Percentiles rank a stretch among this genome's conserved stretches.
Evolutionary conservation across 176 grass and related monocot species (phyloP).

Genomic region (Ampelocalamus luodianensis): DNA sequence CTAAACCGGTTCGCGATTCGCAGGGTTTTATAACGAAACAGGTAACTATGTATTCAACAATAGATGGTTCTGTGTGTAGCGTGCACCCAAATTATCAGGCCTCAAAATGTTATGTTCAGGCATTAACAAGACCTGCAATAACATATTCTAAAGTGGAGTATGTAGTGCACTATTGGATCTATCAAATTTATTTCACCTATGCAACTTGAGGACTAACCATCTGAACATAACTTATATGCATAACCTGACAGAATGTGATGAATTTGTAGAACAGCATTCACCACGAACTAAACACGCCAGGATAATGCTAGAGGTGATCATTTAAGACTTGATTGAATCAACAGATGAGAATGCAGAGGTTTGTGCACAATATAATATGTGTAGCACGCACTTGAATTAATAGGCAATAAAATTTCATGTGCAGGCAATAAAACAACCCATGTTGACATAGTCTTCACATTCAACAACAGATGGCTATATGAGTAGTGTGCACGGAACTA

Average conservation of each 20-base stretch:
- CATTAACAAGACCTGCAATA: not conserved
- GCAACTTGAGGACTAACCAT: conserved; percentile 14
- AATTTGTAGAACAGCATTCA: not conserved
- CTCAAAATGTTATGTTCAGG: not conserved
- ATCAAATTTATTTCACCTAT: not conserved
- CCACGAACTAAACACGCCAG: not conserved
- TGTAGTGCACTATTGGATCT: not conserved
- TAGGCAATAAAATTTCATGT: not conserved
- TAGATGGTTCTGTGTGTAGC: not conserved
- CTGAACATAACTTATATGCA: not conserved
- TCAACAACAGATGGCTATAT: not conserved
- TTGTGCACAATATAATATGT: too few relatives aligned
- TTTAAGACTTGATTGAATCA: too few relatives aligned
- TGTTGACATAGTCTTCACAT: not conserved
- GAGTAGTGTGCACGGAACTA: not conserved
- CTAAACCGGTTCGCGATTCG: too few relatives aligned
- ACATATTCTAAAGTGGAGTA: not conserved
- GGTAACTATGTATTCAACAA: not conserved
- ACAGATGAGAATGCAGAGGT: too few relatives aligned
- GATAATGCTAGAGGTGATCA: too few relatives aligned
- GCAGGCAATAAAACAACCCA: not conserved
- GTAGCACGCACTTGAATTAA: not conserved
- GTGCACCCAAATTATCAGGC: not conserved
- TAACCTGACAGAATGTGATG: not conserved
- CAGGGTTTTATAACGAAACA: too few relatives aligned